Evolutionary conservation across 2,329 filamentous ascomycete species (phyloP).

Genomic region (Aspergillus nomiae): DNA sequence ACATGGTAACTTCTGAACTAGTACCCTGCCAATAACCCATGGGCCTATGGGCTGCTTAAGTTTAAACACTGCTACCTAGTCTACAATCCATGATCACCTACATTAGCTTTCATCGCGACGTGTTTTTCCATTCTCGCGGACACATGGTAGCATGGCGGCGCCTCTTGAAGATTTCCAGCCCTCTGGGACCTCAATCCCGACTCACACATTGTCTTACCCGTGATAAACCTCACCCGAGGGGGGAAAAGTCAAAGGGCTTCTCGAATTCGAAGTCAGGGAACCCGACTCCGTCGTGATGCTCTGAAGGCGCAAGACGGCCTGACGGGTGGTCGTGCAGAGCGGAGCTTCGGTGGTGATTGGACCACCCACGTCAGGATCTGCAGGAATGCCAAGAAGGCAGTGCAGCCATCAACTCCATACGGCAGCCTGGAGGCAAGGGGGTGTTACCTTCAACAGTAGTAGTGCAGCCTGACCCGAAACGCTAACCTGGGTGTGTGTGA

Average conservation of each 20-base stretch:
- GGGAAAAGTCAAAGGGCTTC: background rate
- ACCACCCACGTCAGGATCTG: background rate
- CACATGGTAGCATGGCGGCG: constrained; percentile 1
- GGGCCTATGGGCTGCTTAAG: constrained; percentile 1
- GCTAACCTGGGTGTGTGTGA: background rate
- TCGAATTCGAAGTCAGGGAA: background rate
- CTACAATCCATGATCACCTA: background rate
- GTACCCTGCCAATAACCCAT: background rate
- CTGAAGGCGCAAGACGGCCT: constrained; percentile 3
- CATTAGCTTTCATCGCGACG: background rate
- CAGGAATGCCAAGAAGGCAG: constrained; percentile 5
- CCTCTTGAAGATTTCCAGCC: constrained; percentile 1
- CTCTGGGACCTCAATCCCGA: background rate
- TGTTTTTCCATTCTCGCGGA: background rate
- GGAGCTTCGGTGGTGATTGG: background rate
- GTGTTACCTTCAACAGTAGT: constrained; percentile 4
- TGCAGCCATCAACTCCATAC: background rate
- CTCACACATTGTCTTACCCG: background rate
- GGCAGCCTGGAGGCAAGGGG: constrained; percentile 3
- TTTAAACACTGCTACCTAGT: background rate
- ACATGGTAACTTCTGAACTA: background rate
- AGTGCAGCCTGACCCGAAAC: constrained; percentile 5
- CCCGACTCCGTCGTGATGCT: background rate
- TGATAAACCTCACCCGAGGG: background rate
- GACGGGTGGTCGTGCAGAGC: constrained; percentile 1